Conservation (phyloP, 1,139 yeast genomes). For the Magnusiomyces suaveolens region DNA sequence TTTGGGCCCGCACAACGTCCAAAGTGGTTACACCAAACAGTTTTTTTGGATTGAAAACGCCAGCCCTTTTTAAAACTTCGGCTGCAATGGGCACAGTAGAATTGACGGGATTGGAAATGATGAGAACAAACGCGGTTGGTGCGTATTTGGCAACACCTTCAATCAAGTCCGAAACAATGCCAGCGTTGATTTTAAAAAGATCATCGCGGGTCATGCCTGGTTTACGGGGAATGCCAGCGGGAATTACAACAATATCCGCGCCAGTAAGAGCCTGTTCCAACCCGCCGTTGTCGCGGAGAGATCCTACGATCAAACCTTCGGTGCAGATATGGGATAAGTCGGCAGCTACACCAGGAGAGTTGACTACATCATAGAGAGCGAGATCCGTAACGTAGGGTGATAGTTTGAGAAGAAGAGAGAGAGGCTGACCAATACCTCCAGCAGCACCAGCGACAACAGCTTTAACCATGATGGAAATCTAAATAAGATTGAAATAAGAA, state of each 20-base stretch:
- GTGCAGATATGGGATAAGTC: constrained; percentile 88
- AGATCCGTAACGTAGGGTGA: constrained; percentile 50
- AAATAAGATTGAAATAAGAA: background rate
- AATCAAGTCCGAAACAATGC: constrained; percentile 77
- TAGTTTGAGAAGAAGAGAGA: constrained; percentile 66
- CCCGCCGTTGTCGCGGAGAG: constrained; percentile 53
- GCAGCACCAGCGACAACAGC: constrained; percentile 38
- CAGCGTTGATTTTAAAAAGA: constrained; percentile 84
- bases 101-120: constrained; percentile 93
- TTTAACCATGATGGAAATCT: constrained; percentile 27
- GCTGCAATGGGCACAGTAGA: constrained; percentile 91
- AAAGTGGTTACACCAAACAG: constrained; percentile 89
- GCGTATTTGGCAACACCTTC: constrained; percentile 63
- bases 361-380: constrained; percentile 79
- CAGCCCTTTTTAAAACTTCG: constrained; percentile 67
- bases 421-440: constrained; percentile 70
- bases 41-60: constrained; percentile 67
- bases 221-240: constrained; percentile 96
- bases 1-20: constrained; percentile 82
- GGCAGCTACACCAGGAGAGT: constrained; percentile 87
- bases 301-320: constrained; percentile 58
- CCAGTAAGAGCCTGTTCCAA: constrained; percentile 51
- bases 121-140: constrained; percentile 65
- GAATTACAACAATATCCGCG: constrained; percentile 73
- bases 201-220: constrained; percentile 99